These are phyloP conservation scores for Blepharisma stoltei DNA, from an alignment of 73 alveolate genomes.

Conservation along the genomic window DNA sequence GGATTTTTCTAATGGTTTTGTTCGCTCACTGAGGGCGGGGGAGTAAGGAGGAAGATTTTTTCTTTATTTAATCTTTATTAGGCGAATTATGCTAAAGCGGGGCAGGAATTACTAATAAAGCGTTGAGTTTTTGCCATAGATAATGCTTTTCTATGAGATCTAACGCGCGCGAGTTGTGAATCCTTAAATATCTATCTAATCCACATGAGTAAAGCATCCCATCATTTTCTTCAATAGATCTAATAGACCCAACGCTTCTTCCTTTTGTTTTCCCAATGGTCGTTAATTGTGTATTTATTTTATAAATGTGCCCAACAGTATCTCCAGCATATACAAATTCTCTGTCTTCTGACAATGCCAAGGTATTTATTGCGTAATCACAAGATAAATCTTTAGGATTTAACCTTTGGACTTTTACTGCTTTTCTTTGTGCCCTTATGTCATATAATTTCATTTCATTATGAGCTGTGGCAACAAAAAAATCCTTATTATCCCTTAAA, in stretches of 20 bases:
- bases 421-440: conserved; percentile 7
- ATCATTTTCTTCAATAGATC: neutral
- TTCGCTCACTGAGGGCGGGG: no score
- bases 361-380: neutral
- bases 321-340: conserved; percentile 14
- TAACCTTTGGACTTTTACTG: neutral
- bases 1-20: no score
- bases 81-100: no score
- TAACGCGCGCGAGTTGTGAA: neutral
- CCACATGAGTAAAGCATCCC: conserved; percentile 1
- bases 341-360: neutral
- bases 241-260: conserved; percentile 13
- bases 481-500: neutral
- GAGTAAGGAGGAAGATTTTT: no score
- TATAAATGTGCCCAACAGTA: conserved; percentile 21
- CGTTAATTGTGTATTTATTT: neutral
- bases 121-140: conserved; percentile 19
- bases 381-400: neutral
- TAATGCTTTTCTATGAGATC: conserved; percentile 2
- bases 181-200: neutral
- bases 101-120: no score
- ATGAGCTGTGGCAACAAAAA: neutral
- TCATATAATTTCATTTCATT: conserved; percentile 1
- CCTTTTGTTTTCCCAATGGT: conserved; percentile 3
- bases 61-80: no score